Evolutionary conservation across 768 basidiomycete species (phyloP).

Genomic region (Albatrellus ellisii): DNA sequence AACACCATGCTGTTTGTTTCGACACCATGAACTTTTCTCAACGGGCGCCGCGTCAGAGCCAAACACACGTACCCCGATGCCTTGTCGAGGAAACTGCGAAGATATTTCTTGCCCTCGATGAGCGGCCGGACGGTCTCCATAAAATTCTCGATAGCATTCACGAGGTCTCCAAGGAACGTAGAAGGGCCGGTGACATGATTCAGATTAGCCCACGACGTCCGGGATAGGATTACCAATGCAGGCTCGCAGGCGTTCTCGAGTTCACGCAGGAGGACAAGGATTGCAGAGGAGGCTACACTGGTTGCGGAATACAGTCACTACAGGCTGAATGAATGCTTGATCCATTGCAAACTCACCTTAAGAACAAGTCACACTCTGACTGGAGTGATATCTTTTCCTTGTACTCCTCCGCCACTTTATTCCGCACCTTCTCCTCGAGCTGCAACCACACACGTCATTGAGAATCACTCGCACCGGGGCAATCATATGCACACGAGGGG

Average conservation of each 20-base stretch:
- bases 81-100: conserved; percentile 89
- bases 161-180: conserved; percentile 64
- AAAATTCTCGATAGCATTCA: conserved; percentile 61
- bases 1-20: conserved; percentile 51
- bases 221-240: conserved; percentile 61
- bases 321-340: neutral
- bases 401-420: conserved; percentile 64
- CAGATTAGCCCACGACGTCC: conserved; percentile 64
- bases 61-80: conserved; percentile 55
- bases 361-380: conserved; percentile 77
- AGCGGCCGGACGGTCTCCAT: conserved; percentile 65
- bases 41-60: neutral
- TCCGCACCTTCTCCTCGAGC: conserved; percentile 87
- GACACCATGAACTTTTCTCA: neutral
- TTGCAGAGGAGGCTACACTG: conserved; percentile 78
- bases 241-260: conserved; percentile 78
- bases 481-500: neutral
- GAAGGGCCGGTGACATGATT: conserved; percentile 85
- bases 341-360: conserved; percentile 40
- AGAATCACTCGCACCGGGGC: neutral
- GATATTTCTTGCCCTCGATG: conserved; percentile 90
- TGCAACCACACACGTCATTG: conserved; percentile 23
- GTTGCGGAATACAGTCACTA: neutral
- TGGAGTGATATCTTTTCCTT: conserved; percentile 76
- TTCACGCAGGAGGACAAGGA: conserved; percentile 69